Base-by-base conservation (phyloP, 2,329 filamentous ascomycete species). In the Talaromyces sp. region DNA sequence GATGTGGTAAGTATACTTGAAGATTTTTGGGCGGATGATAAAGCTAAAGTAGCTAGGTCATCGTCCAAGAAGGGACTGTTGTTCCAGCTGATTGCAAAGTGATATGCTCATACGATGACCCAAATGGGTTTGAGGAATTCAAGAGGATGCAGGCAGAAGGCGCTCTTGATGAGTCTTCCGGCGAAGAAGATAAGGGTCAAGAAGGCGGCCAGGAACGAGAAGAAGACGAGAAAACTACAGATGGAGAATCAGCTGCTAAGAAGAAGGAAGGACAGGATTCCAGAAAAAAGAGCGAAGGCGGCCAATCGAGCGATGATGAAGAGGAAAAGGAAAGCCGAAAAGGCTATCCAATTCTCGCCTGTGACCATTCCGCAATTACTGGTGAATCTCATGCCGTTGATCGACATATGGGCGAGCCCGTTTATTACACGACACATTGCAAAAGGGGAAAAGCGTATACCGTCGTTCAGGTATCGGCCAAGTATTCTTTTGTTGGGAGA, bases 381-480 rank as follows among this genome's bases (percentile, higher is more conserved):
- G 90, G 90, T 77, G 90, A 92, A 78, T 92, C 90, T 60, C 86
- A 92, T 65, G 90, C 90, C 65, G 90, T 92, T n/a, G 76, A 78
- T 66, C 75, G 76, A 41, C 76, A 90, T 79, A 90, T 93, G 86
- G 89, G 89, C 64, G 90, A 92, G 72, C 81, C 86, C 66, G 83
- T 90, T 72, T 92, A 89, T 82, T 92, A 92, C 80, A 92, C 90
- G 43, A 92, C 90, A 67, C 89, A 90, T 69, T 92, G 90, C 82
- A 93, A 92, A 84, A 89, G 90, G 73, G 90, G 90, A 71, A 91
- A 91, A 79, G 87, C 88, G 50, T 92, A 89, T 75, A 88, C 86
- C 68, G 85, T 93, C 65, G 85, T 88, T 70, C 85, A 86, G 64
- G 86, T 87, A 65, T 84, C 85, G 62, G 90, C 90, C 62, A 88